Conservation (phyloP, 2,329 filamentous ascomycete genomes). For the Grosmannia clavigera region DNA sequence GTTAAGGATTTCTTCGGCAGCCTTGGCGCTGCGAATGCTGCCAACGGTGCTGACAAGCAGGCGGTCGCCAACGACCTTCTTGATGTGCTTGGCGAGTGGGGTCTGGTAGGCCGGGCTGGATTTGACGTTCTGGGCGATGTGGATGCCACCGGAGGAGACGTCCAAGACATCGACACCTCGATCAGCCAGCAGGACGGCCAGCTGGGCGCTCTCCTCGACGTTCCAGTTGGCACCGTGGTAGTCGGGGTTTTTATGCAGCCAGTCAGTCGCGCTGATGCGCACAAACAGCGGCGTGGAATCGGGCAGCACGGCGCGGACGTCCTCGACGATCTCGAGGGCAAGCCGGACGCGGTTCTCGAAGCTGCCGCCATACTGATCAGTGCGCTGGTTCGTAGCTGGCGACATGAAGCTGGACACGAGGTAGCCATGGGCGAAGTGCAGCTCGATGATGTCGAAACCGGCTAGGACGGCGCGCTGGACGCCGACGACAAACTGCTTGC, state of each 20-base stretch:
- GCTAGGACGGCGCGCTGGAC: conserved; percentile 43
- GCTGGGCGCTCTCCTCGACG: conserved; percentile 45
- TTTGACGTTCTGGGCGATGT: conserved; percentile 44
- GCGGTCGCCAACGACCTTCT: conserved; percentile 55
- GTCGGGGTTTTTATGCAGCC: conserved; percentile 50
- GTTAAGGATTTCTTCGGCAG: conserved; percentile 35
- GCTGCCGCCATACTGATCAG: conserved; percentile 52
- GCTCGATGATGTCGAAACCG: conserved; percentile 57
- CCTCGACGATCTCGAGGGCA: conserved; percentile 52
- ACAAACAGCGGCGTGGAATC: conserved; percentile 59
- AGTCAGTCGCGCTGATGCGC: conserved; percentile 63
- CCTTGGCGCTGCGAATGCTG: conserved; percentile 29
- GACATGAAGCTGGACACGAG: conserved; percentile 59
- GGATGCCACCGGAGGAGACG: conserved; percentile 55
- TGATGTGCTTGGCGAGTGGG: conserved; percentile 56
- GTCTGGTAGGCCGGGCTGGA: conserved; percentile 57
- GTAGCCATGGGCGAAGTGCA: conserved; percentile 73
- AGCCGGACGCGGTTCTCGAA: conserved; percentile 63
- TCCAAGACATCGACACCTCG: conserved; percentile 65
- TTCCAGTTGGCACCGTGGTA: conserved; percentile 50
- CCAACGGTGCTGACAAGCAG: conserved; percentile 34
- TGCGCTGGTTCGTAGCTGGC: conserved; percentile 59
- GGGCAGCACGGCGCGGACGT: conserved; percentile 43
- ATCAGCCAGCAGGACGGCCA: conserved; percentile 51
- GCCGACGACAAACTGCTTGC: conserved; percentile 43